These are phyloP conservation scores for Pythium biforme DNA, from an alignment of 352 stramenopile species.

Conservation along the genomic window DNA sequence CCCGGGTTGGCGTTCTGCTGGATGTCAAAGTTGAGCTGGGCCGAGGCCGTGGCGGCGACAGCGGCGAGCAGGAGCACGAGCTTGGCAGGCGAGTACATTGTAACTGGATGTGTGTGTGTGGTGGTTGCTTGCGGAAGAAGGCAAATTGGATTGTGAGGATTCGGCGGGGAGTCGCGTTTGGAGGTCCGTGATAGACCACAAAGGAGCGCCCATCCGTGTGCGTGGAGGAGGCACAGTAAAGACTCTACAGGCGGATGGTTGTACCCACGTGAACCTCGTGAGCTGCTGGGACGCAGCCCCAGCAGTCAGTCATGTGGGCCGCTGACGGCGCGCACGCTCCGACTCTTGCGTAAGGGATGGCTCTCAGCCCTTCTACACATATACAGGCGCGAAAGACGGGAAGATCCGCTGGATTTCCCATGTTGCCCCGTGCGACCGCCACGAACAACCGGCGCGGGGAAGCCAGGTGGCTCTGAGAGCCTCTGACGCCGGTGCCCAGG, in stretches of 20 bases:
- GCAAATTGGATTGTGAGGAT: constrained; percentile 39
- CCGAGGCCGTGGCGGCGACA: constrained; percentile 17
- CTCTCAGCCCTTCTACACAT: not conserved
- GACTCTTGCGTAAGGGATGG: not conserved
- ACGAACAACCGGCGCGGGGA: too few species aligned
- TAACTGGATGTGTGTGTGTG: constrained; percentile 14
- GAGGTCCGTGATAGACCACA: too few species aligned
- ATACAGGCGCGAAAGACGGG: not conserved
- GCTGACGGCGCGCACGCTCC: not conserved
- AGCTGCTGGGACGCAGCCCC: too few species aligned
- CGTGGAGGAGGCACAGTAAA: not conserved
- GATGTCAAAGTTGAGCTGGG: constrained; percentile 17
- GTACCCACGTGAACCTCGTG: not conserved
- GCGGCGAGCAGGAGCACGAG: constrained; percentile 17
- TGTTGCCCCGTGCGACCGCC: too few species aligned
- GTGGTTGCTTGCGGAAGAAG: constrained; percentile 19
- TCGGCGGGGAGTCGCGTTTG: too few species aligned
- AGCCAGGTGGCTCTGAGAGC: not conserved
- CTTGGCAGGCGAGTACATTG: constrained; percentile 23
- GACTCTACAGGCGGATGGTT: not conserved
- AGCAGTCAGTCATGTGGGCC: not conserved
- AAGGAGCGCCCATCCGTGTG: constrained; percentile 1
- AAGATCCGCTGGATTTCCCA: not conserved
- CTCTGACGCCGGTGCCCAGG: not conserved
- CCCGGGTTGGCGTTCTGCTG: constrained; percentile 18